Conservation (phyloP, 768 basidiomycete genomes). For the Phylloporus sp. region DNA sequence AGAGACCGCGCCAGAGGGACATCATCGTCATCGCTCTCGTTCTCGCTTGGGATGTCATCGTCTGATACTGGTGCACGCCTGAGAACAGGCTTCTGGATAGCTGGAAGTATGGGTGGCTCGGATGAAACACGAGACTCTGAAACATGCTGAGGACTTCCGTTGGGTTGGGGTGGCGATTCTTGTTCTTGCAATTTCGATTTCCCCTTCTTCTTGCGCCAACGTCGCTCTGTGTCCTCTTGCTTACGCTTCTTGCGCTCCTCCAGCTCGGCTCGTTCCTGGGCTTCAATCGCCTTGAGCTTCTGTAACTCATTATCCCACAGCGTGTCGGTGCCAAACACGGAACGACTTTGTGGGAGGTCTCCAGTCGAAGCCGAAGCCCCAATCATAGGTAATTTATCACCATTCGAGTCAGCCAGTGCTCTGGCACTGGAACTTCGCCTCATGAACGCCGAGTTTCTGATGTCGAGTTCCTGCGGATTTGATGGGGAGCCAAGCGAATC, state of each 20-base stretch:
- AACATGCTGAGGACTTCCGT: conserved; percentile 32
- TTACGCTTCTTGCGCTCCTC: conserved; percentile 47
- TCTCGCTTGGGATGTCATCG: conserved; percentile 46
- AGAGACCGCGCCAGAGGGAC: conserved; percentile 19
- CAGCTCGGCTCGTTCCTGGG: conserved; percentile 55
- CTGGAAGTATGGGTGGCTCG: conserved; percentile 32
- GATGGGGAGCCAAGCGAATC: conserved; percentile 52
- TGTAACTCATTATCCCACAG: conserved; percentile 87
- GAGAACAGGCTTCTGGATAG: conserved; percentile 33
- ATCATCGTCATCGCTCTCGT: conserved; percentile 47
- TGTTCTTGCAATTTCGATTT: conserved; percentile 48
- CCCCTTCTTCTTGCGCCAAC: conserved; percentile 34
- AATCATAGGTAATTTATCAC: conserved; percentile 30
- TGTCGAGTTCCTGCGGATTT: conserved; percentile 40
- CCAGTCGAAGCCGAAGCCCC: conserved; percentile 31
- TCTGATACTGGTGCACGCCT: conserved; percentile 28
- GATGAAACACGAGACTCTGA: conserved; percentile 15
- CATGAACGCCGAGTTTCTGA: conserved; percentile 39
- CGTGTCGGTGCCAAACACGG: conserved; percentile 94
- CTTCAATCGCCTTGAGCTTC: conserved; percentile 77
- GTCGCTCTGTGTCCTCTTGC: conserved; percentile 41
- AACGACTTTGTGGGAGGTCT: conserved; percentile 48
- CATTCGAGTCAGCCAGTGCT: conserved; percentile 65
- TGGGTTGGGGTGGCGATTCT: conserved; percentile 26
- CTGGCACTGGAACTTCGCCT: conserved; percentile 55